Evolutionary conservation across 2,329 filamentous ascomycete species (phyloP).

Genomic region (Cercospora nicotianae): DNA sequence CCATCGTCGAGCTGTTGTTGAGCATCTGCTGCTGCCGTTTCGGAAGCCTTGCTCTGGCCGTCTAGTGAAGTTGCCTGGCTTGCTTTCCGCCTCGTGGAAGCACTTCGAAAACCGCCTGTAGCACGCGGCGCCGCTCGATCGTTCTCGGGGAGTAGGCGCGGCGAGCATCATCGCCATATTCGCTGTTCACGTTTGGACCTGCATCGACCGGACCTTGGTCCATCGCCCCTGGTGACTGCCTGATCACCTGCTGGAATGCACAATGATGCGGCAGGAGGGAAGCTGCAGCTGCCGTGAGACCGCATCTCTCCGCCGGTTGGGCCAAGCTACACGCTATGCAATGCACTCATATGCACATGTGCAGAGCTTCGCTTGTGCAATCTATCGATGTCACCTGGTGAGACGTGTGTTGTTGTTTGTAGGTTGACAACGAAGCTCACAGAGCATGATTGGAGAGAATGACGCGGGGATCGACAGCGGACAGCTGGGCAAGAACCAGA

Average conservation of each 20-base stretch:
- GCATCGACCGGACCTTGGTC: slow-evolving; percentile 37
- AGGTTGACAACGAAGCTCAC: not conserved
- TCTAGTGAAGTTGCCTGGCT: not conserved
- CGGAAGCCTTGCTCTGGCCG: not conserved
- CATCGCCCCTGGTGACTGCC: slow-evolving; percentile 23
- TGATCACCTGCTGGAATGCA: slow-evolving; percentile 8
- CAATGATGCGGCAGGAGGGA: slow-evolving; percentile 10
- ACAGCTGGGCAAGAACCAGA: not conserved
- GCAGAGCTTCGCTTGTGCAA: not conserved
- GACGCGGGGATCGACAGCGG: not conserved
- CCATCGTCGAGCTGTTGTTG: slow-evolving; percentile 7
- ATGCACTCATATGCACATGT: not conserved
- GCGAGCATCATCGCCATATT: slow-evolving; percentile 27
- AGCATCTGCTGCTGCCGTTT: not conserved
- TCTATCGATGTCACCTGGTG: not conserved
- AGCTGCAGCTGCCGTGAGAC: slow-evolving; percentile 16
- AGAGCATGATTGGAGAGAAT: not conserved
- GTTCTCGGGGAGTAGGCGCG: slow-evolving; percentile 24
- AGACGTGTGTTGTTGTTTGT: not conserved
- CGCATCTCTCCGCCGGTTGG: slow-evolving; percentile 6
- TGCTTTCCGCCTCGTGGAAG: slow-evolving; percentile 10
- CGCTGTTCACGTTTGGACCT: slow-evolving; percentile 29
- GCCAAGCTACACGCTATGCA: not conserved
- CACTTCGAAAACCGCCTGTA: slow-evolving; percentile 9
- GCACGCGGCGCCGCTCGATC: slow-evolving; percentile 16